Percentiles rank a stretch among this genome's conserved stretches.
Evolutionary conservation across 2,329 filamentous ascomycete genomes (phyloP).

Genomic region (Fusarium protoensiforme): DNA sequence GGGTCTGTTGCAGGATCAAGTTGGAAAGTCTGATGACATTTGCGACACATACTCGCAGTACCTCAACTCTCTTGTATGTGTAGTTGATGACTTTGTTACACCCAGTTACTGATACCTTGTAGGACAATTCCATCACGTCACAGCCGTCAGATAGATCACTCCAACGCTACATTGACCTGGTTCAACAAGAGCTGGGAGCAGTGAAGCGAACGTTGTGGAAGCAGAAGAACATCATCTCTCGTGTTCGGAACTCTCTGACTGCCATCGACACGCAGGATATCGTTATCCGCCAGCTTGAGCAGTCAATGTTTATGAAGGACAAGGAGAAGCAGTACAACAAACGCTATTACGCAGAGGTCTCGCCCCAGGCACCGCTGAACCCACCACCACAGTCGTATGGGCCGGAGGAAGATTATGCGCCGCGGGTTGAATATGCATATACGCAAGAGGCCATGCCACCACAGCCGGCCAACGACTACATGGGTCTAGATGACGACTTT

Average conservation of each 20-base stretch:
- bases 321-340: constrained; percentile 13
- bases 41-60: constrained; percentile 56
- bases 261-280: constrained; percentile 25
- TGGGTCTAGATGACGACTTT: constrained; percentile 38
- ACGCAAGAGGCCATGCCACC: not conserved
- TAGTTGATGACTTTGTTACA: not conserved
- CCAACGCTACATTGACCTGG: constrained; percentile 53
- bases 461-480: constrained; percentile 33
- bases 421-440: constrained; percentile 2
- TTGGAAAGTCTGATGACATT: constrained; percentile 52
- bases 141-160: constrained; percentile 54
- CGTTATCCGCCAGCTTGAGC: constrained; percentile 22
- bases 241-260: constrained; percentile 39
- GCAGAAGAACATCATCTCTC: constrained; percentile 47
- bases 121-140: constrained; percentile 55
- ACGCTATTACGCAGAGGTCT: constrained; percentile 9
- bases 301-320: constrained; percentile 8
- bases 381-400: constrained; percentile 13
- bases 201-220: constrained; percentile 49
- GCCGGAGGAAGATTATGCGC: constrained; percentile 11
- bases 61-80: constrained; percentile 53
- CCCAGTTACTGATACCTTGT: constrained; percentile 20
- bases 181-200: constrained; percentile 54
- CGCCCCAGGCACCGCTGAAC: not conserved
- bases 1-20: constrained; percentile 53